Evolutionary conservation across 2,329 filamentous ascomycete genomes (phyloP).

Genomic region (Ustulina deusta): DNA sequence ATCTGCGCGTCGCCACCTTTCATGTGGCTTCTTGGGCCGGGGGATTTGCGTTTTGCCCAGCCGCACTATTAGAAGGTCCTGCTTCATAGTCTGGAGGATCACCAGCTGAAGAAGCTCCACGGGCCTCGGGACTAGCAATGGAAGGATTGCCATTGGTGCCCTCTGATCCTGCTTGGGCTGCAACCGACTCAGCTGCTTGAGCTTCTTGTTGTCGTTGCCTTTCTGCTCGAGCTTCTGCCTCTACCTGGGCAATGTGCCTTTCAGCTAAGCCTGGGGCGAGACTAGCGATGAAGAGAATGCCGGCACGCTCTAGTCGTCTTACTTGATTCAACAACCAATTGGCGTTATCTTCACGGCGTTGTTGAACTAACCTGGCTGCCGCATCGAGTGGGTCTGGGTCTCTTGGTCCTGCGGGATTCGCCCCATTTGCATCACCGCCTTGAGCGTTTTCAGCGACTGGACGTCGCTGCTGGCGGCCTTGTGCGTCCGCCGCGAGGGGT

Average conservation of each 20-base stretch:
- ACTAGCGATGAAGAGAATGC: conserved; percentile 73
- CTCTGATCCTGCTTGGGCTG: conserved; percentile 42
- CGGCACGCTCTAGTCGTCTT: conserved; percentile 68
- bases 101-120: conserved; percentile 8
- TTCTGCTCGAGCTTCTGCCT: conserved; percentile 63
- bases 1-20: conserved; percentile 3
- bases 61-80: conserved; percentile 4
- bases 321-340: conserved; percentile 64
- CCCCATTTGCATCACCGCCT: conserved; percentile 46
- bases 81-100: conserved; percentile 11
- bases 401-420: conserved; percentile 46
- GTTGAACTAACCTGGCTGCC: conserved; percentile 66
- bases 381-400: conserved; percentile 60
- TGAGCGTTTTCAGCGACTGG: conserved; percentile 47
- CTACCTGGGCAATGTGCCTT: conserved; percentile 70
- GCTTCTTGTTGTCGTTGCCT: conserved; percentile 59
- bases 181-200: conserved; percentile 54
- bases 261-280: conserved; percentile 75
- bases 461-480: conserved; percentile 44
- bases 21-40: background rate
- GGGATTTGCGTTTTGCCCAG: conserved; percentile 8
- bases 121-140: conserved; percentile 11
- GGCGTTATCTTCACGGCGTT: conserved; percentile 59
- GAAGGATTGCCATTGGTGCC: conserved; percentile 21
- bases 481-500: conserved; percentile 59